phyloP scores from a whole-genome alignment of 2,329 filamentous ascomycete species.

The Apiospora koreana region DNA sequence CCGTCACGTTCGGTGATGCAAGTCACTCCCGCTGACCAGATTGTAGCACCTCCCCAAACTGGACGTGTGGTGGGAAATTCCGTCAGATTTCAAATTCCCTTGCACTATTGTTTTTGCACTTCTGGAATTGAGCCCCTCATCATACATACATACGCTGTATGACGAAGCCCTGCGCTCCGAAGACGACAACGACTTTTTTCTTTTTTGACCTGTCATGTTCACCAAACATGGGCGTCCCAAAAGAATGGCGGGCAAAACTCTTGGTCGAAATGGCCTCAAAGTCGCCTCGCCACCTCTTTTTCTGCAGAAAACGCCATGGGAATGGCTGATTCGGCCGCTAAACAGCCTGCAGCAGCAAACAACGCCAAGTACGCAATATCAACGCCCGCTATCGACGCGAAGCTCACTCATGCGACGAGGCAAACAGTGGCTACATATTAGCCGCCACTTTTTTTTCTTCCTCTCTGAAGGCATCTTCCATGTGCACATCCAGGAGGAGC shows the following conservation, averaged over 20 bases:
- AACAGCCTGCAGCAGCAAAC: not conserved
- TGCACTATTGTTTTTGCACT: too few relatives aligned
- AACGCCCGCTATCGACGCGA: not conserved
- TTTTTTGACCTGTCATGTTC: conserved; percentile 1
- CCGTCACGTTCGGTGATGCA: conserved; percentile 5
- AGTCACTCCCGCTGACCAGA: conserved; percentile 7
- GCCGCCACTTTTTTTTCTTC: too few relatives aligned
- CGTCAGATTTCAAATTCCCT: not conserved
- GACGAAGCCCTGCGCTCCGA: not conserved
- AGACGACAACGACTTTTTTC: not conserved
- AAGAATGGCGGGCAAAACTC: not conserved
- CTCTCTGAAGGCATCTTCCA: not conserved
- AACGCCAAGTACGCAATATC: not conserved
- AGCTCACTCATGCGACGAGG: not conserved
- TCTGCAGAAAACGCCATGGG: not conserved
- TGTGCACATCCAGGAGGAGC: not conserved
- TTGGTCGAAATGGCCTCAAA: not conserved
- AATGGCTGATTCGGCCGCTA: not conserved
- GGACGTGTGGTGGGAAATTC: conserved; percentile 4
- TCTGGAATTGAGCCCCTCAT: not conserved
- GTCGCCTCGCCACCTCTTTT: not conserved
- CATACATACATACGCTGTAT: not conserved
- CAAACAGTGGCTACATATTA: not conserved
- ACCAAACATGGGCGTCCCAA: not conserved
- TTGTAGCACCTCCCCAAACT: conserved; percentile 11